These are phyloP conservation scores for Cercospora zeina DNA, from an alignment of 2,329 filamentous ascomycete species.

Conservation along the genomic window DNA sequence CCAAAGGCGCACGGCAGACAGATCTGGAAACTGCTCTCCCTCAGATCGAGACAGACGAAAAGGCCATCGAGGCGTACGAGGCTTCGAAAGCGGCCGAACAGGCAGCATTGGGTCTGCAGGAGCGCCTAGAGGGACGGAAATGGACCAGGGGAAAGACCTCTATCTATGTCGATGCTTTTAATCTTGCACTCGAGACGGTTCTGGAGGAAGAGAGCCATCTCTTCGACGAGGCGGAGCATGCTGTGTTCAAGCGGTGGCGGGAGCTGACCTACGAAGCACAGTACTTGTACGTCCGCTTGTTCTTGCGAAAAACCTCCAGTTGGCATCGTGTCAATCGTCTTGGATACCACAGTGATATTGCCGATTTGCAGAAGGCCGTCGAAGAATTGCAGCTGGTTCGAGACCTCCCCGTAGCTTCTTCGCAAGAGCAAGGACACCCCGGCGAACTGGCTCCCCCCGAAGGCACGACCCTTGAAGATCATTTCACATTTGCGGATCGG, in stretches of 20 bases:
- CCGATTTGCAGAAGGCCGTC: constrained; percentile 68
- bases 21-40: constrained; percentile 73
- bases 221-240: constrained; percentile 75
- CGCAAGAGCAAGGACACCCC: constrained; percentile 44
- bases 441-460: constrained; percentile 53
- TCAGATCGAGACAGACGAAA: constrained; percentile 63
- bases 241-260: constrained; percentile 76
- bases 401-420: constrained; percentile 54
- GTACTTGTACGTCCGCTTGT: constrained; percentile 91
- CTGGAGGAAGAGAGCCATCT: constrained; percentile 84
- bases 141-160: constrained; percentile 81
- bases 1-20: constrained; percentile 52
- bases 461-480: constrained; percentile 53
- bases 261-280: constrained; percentile 78
- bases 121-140: constrained; percentile 56
- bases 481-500: constrained; percentile 77
- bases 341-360: constrained; percentile 79
- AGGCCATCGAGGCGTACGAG: constrained; percentile 80
- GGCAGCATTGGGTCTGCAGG: constrained; percentile 45
- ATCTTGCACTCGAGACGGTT: constrained; percentile 85
- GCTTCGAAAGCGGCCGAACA: constrained; percentile 60
- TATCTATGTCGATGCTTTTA: constrained; percentile 97
- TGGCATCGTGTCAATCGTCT: constrained; percentile 84
- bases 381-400: constrained; percentile 61
- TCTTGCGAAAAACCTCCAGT: constrained; percentile 83